phyloP scores from a whole-genome alignment of 2,329 filamentous ascomycete genomes.

The Neonectria coccinea region DNA sequence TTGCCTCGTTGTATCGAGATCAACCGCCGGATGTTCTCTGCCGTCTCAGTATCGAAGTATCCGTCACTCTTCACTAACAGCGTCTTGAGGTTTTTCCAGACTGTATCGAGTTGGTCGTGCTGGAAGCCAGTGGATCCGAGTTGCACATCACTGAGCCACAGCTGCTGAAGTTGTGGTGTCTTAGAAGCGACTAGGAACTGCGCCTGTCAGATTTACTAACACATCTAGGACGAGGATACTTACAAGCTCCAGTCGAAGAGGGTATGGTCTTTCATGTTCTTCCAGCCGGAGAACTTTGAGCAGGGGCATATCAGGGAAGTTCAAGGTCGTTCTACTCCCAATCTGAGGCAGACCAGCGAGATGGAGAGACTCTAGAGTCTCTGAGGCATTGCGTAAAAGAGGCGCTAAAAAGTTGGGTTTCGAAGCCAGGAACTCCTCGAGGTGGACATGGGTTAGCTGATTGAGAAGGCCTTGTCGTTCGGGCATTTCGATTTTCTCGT shows the following conservation, averaged over 20 bases:
- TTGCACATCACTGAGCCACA: conserved; percentile 47
- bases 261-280: conserved; percentile 35
- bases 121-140: conserved; percentile 30
- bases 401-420: conserved; percentile 33
- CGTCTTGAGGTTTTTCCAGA: conserved; percentile 49
- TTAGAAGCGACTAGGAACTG: conserved; percentile 45
- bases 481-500: conserved; percentile 42
- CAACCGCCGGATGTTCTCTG: conserved; percentile 40
- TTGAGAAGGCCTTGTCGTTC: conserved; percentile 27
- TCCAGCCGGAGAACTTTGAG: conserved; percentile 48
- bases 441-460: conserved; percentile 37
- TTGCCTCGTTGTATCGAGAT: conserved; percentile 45
- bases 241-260: conserved; percentile 38
- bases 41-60: conserved; percentile 39
- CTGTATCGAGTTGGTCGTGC: conserved; percentile 30
- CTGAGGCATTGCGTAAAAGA: conserved; percentile 38
- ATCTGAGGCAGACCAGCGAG: conserved; percentile 40
- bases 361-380: conserved; percentile 41
- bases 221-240: conserved; percentile 8
- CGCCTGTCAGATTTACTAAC: conserved; percentile 23
- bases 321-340: conserved; percentile 15
- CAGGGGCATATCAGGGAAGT: conserved; percentile 43
- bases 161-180: conserved; percentile 49
- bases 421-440: conserved; percentile 37
- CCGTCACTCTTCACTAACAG: conserved; percentile 43